These are phyloP conservation scores for Macrophomina pseudophaseolina DNA, from an alignment of 2,329 filamentous ascomycete genomes.

Conservation along the genomic window DNA sequence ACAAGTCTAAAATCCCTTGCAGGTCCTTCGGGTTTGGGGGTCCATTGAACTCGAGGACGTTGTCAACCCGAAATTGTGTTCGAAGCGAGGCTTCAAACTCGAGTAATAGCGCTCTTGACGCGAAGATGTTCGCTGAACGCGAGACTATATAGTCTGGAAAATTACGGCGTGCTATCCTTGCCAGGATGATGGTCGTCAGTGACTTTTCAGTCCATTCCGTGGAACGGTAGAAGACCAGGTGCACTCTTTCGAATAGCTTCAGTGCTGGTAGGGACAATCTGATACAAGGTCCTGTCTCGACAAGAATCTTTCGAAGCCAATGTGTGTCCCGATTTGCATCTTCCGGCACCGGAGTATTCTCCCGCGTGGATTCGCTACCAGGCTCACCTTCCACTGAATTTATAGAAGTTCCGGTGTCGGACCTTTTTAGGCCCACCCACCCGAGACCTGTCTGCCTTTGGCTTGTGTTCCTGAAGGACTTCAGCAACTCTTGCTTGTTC, in stretches of 20 bases:
- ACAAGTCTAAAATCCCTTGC: slow-evolving; percentile 71
- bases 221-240: slow-evolving; percentile 93
- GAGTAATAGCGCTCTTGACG: slow-evolving; percentile 73
- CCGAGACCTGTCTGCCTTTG: slow-evolving; percentile 76
- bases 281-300: slow-evolving; percentile 80
- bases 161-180: slow-evolving; percentile 83
- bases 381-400: slow-evolving; percentile 48
- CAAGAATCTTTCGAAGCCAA: slow-evolving; percentile 77
- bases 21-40: slow-evolving; percentile 69
- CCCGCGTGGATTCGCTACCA: slow-evolving; percentile 33
- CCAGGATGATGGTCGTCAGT: slow-evolving; percentile 89
- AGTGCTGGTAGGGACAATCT: slow-evolving; percentile 74
- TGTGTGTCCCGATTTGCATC: slow-evolving; percentile 71
- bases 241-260: slow-evolving; percentile 89
- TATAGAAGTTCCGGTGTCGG: slow-evolving; percentile 63
- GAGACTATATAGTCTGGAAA: slow-evolving; percentile 92
- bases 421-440: slow-evolving; percentile 69
- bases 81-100: slow-evolving; percentile 90
- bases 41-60: slow-evolving; percentile 78
- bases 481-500: slow-evolving; percentile 81
- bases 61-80: slow-evolving; percentile 81
- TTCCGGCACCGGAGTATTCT: slow-evolving; percentile 37
- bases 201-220: slow-evolving; percentile 98
- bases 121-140: slow-evolving; percentile 86
- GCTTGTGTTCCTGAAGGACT: slow-evolving; percentile 74